Evolutionary conservation across 768 basidiomycete species (phyloP).

Genomic region (Leucosporidium scottii): DNA sequence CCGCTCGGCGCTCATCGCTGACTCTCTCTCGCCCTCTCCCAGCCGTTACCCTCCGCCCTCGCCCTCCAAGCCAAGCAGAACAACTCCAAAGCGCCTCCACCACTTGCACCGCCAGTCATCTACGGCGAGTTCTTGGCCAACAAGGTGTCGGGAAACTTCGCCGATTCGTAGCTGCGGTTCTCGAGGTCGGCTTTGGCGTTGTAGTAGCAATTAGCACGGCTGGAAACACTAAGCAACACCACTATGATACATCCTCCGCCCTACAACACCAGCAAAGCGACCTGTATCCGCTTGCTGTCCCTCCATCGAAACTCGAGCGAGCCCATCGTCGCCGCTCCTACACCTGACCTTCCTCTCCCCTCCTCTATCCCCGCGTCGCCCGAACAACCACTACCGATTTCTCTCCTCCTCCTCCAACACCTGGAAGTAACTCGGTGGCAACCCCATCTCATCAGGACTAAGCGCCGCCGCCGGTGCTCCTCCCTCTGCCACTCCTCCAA

Average conservation of each 20-base stretch:
- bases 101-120: conserved; percentile 44
- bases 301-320: too few species aligned
- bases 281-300: too few species aligned
- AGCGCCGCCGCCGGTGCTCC: neutral
- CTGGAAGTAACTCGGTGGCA: conserved; percentile 6
- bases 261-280: too few species aligned
- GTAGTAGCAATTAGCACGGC: too few species aligned
- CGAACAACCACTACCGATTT: neutral
- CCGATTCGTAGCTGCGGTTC: too few species aligned
- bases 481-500: neutral
- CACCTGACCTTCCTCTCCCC: too few species aligned
- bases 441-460: neutral
- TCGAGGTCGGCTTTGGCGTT: too few species aligned
- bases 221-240: too few species aligned
- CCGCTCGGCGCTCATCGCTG: neutral
- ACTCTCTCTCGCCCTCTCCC: neutral
- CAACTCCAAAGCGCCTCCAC: conserved; percentile 26
- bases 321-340: too few species aligned
- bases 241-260: too few species aligned
- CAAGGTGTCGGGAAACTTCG: conserved; percentile 70
- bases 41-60: conserved; percentile 57
- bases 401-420: neutral
- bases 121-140: conserved; percentile 71
- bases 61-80: conserved; percentile 43
- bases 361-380: too few species aligned